phyloP scores from a whole-genome alignment of 441 rosid species.

The Pelargonium myrrhifolium region DNA sequence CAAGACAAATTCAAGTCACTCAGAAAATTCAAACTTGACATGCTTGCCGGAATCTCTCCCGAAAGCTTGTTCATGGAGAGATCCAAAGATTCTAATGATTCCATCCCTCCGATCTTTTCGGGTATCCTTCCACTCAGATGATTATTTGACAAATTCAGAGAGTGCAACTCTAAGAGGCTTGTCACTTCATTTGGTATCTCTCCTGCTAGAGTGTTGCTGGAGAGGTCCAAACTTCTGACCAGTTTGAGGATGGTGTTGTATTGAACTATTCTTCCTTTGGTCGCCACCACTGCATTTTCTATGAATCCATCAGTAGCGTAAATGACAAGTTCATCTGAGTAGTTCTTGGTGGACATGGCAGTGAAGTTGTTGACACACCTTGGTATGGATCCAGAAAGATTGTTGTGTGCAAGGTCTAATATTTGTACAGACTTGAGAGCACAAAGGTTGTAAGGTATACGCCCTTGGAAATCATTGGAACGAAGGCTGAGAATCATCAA shows the following conservation, averaged over 20 bases:
- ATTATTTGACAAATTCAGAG: constrained; percentile 15
- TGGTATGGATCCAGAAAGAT: constrained; percentile 10
- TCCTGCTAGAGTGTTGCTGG: constrained; percentile 14
- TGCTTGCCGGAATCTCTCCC: constrained; percentile 3
- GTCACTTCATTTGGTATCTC: constrained; percentile 14
- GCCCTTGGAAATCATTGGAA: constrained; percentile 10
- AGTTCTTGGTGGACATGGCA: not conserved
- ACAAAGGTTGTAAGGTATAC: constrained; percentile 7
- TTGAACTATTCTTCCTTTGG: constrained; percentile 11
- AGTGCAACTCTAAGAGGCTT: not conserved
- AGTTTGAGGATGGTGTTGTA: constrained; percentile 15
- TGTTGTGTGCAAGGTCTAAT: constrained; percentile 19
- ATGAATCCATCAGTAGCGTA: not conserved
- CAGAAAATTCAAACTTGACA: not conserved
- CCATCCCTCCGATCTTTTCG: constrained; percentile 1
- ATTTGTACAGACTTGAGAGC: constrained; percentile 1
- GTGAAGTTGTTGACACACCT: constrained; percentile 14
- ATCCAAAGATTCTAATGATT: constrained; percentile 5
- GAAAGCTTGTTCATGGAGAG: constrained; percentile 3
- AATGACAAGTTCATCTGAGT: not conserved
- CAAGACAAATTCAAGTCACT: not conserved
- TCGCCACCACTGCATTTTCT: constrained; percentile 7
- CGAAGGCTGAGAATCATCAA: constrained; percentile 11
- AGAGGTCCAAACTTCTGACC: constrained; percentile 15
- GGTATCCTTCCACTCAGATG: not conserved